These are phyloP conservation scores for Hordeum marinum DNA, from an alignment of 176 grass and related monocot genomes.

Conservation along the genomic window DNA sequence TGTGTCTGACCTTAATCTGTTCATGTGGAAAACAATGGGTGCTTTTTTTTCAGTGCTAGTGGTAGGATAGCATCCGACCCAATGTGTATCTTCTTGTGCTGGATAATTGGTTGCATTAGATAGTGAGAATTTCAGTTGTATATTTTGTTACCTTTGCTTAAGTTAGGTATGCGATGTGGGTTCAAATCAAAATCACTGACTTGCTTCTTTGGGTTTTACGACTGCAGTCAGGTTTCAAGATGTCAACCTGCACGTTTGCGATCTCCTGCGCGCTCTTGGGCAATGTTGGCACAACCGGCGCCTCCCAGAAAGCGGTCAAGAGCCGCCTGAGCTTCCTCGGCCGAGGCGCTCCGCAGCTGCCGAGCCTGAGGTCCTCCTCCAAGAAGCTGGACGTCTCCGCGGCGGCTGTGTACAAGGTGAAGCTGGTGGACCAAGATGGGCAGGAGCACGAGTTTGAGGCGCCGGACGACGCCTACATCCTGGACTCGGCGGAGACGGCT, in stretches of 20 bases:
- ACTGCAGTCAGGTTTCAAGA: slow-evolving; percentile 29
- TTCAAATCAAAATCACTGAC: not conserved
- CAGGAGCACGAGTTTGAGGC: slow-evolving; percentile 58
- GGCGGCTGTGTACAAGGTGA: slow-evolving; percentile 74
- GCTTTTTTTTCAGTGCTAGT: not conserved
- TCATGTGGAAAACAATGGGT: not conserved
- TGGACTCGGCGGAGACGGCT: slow-evolving; percentile 56
- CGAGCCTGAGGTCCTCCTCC: slow-evolving; percentile 31
- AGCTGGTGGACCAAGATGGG: slow-evolving; percentile 61
- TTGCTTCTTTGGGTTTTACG: not conserved
- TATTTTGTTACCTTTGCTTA: not conserved
- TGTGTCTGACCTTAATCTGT: not conserved
- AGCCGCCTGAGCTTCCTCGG: slow-evolving; percentile 41
- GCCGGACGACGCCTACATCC: slow-evolving; percentile 78
- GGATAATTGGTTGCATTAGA: not conserved
- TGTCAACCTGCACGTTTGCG: slow-evolving; percentile 45
- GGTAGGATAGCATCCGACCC: not conserved
- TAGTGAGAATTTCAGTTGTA: not conserved
- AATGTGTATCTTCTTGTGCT: not conserved
- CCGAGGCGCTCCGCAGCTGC: slow-evolving; percentile 21
- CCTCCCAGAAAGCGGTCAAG: slow-evolving; percentile 16
- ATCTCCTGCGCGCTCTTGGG: slow-evolving; percentile 24
- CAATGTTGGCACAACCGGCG: slow-evolving; percentile 29
- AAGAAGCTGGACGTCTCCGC: slow-evolving; percentile 46
- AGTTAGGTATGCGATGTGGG: not conserved